Conservation (phyloP, 306 rosid species). For the Luffa acutangula region DNA sequence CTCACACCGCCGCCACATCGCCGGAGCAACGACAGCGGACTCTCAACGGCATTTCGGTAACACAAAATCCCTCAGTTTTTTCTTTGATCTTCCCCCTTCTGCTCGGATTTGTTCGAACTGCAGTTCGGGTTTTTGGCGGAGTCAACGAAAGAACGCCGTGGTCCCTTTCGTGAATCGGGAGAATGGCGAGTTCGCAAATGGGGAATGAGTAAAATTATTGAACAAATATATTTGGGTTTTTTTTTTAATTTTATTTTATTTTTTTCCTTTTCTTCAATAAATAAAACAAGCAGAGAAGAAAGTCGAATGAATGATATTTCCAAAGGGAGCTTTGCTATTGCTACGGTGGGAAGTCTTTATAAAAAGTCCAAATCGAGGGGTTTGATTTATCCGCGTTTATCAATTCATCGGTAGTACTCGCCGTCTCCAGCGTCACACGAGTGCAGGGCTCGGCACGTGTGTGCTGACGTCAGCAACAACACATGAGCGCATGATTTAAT, state of each 20-base stretch:
- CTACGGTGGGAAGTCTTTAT: not conserved
- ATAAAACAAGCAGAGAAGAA: not conserved
- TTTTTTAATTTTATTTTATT: not conserved
- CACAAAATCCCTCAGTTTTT: not conserved
- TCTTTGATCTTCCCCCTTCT: not conserved
- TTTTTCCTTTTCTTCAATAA: not conserved
- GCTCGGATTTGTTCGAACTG: not conserved
- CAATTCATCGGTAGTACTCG: not conserved
- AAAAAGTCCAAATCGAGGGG: not conserved
- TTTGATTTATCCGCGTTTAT: not conserved
- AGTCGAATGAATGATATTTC: not conserved
- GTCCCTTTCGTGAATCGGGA: not conserved
- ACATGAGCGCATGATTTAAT: not conserved
- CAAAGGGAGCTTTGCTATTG: not conserved
- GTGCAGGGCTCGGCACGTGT: not conserved
- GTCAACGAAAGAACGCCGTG: conserved; percentile 4
- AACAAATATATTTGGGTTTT: not conserved
- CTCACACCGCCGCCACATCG: not conserved
- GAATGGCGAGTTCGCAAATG: not conserved
- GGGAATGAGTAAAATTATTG: not conserved
- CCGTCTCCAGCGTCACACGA: not conserved
- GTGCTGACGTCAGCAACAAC: not conserved
- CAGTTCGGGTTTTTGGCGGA: conserved; percentile 1
- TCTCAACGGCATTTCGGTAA: not conserved
- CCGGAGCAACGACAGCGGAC: not conserved